A percentile compares a stretch with the other conserved stretches of the same genome.
Conservation (phyloP, 441 rosid species). For the Melianthus villosus region DNA sequence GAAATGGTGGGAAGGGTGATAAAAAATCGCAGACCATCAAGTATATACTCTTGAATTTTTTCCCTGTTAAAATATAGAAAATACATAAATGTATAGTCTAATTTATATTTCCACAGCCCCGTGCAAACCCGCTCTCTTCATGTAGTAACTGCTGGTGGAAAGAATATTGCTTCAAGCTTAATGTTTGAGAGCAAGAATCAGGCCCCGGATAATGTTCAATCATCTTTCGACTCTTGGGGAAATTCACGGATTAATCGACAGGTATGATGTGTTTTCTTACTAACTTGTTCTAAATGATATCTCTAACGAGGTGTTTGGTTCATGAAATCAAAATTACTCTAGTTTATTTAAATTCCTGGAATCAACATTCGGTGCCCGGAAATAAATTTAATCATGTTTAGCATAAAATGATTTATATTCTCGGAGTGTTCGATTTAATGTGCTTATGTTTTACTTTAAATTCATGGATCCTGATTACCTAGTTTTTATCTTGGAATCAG, state of each 20-base stretch:
- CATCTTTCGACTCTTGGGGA: constrained; percentile 63
- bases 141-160: constrained; percentile 22
- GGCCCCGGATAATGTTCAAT: constrained; percentile 41
- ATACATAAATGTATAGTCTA: constrained; percentile 2
- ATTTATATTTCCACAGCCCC: no score
- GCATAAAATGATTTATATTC: no score
- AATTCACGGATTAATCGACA: constrained; percentile 48
- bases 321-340: no score
- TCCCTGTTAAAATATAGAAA: constrained; percentile 8
- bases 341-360: no score
- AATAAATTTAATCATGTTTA: no score
- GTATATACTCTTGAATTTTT: constrained; percentile 17
- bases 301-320: no score
- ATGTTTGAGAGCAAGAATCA: constrained; percentile 42
- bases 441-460: no score
- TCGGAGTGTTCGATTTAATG: no score
- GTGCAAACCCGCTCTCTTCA: constrained; percentile 19
- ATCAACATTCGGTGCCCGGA: no score
- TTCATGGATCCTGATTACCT: no score
- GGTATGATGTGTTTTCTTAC: constrained; percentile 20
- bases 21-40: constrained; percentile 32
- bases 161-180: constrained; percentile 28
- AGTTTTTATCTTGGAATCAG: no score
- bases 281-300: neutral
- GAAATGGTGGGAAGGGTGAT: constrained; percentile 37